Evolutionary conservation across 2,329 filamentous ascomycete species (phyloP).

Genomic region (Hymenoscyphus infarciens): DNA sequence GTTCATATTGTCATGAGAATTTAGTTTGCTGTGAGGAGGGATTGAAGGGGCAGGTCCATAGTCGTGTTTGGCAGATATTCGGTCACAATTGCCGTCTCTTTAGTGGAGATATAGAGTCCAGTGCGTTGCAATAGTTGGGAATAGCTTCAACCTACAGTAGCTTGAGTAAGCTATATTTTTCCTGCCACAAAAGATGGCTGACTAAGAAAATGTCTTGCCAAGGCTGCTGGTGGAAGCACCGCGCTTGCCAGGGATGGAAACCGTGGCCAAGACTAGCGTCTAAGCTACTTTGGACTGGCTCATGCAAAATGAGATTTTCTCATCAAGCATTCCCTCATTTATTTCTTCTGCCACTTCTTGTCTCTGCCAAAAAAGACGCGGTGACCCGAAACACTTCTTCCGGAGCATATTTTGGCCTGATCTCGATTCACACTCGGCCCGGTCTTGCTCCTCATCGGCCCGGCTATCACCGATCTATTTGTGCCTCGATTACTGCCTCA

Average conservation of each 20-base stretch:
- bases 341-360: not conserved
- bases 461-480: not conserved
- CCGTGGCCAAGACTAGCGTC: conserved; percentile 1
- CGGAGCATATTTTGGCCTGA: not conserved
- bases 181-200: not conserved
- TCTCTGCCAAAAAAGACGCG: not conserved
- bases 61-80: not conserved
- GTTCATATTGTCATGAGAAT: conserved; percentile 30
- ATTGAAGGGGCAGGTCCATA: not conserved
- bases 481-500: not conserved
- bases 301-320: conserved; percentile 2
- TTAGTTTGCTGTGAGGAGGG: not conserved
- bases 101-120: too few species aligned
- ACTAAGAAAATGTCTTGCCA: not conserved
- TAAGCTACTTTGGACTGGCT: not conserved
- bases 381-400: not conserved
- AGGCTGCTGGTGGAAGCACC: not conserved
- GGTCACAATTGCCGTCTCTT: not conserved
- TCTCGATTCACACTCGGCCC: not conserved
- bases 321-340: not conserved
- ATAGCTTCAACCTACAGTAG: not conserved
- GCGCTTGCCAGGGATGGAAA: conserved; percentile 2
- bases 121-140: not conserved
- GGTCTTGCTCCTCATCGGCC: not conserved
- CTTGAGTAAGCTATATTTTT: not conserved